Conservation (phyloP, 805 yeast species). For the Metschnikowia sp. region DNA sequence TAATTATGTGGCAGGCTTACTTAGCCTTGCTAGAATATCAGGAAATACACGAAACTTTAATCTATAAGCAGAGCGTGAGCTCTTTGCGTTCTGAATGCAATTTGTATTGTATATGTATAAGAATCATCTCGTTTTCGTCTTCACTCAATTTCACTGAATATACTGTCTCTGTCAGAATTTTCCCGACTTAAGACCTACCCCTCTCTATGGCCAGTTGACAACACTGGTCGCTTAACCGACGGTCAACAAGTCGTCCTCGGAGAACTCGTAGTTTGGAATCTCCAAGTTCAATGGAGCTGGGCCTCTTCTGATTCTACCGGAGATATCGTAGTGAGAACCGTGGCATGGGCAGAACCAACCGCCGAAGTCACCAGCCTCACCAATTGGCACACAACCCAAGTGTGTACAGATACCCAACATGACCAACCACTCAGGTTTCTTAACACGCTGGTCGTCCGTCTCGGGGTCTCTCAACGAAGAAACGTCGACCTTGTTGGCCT, state of each 20-base stretch:
- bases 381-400: slow-evolving; percentile 99
- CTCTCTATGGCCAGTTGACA: neutral
- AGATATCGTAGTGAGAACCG: slow-evolving; percentile 99
- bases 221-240: slow-evolving; percentile 60
- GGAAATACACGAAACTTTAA: neutral
- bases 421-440: slow-evolving; percentile 96
- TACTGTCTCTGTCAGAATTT: neutral
- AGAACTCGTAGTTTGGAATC: slow-evolving; percentile 85
- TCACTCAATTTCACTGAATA: slow-evolving; percentile 2
- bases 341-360: slow-evolving; percentile 99
- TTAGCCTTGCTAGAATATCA: too few species aligned
- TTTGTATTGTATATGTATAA: slow-evolving; percentile 11
- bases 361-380: slow-evolving; percentile 99
- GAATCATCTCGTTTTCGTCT: neutral
- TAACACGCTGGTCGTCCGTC: slow-evolving; percentile 86
- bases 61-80: neutral
- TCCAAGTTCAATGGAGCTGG: slow-evolving; percentile 99
- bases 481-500: slow-evolving; percentile 84
- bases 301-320: slow-evolving; percentile 99
- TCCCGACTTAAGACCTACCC: neutral
- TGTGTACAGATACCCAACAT: slow-evolving; percentile 99
- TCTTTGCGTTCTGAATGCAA: slow-evolving; percentile 5
- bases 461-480: slow-evolving; percentile 88
- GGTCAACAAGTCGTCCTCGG: slow-evolving; percentile 73
- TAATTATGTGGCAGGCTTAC: neutral